Base-by-base conservation (phyloP, 2,329 filamentous ascomycete genomes). In the Sordariomycetes sp. region DNA sequence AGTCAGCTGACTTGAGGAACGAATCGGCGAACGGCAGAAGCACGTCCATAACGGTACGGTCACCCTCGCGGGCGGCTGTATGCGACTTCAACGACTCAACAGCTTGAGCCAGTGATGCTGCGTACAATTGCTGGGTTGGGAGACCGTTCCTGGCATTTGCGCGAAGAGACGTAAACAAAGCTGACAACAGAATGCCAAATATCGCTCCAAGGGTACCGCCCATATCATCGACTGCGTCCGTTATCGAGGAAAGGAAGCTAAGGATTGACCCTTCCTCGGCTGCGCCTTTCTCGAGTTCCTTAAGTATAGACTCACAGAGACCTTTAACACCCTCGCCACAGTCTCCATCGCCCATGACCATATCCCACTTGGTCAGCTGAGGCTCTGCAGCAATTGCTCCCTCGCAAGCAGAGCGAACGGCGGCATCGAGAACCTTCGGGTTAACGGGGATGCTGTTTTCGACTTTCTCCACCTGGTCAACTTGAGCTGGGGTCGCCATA, bases 21-120 rank as follows among this genome's bases (percentile, higher is more conserved):
- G 66, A 70, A 21, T 73, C 63, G 21, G 81, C 69, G 49, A 86
- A 87, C 4, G 82, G 82, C 33, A 74, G 64, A 28, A 87, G 58
- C 2, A 81, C 80, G 56, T 87, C 82, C 39, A 86, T 71, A 23
- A 87, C 55, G 1, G 82, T 86, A 14, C 82, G 42, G 35, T 53
- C 49, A 4, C 46, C 49, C 31, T 51, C 47, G 7, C 48, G 34
- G 4, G 49, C 50, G 3, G 46, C 35, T 8, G 48, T 51, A 37
- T 51, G 44, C 3, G 37, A 39, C 38, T 51, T 44, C 17, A 53
- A 41, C 5, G 44, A 39, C 20, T 42, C 42, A 4, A 44, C 37
- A 3, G 48, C 49, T 4, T 38, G 33, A 3, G 42, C 42, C 3
- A 50, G 41, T 5, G 44, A 39, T 21, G 32, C 30, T 6, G 47